Conservation (phyloP, 495 filamentous ascomycete genomes). For the Aspergillus incahuasiensis region DNA sequence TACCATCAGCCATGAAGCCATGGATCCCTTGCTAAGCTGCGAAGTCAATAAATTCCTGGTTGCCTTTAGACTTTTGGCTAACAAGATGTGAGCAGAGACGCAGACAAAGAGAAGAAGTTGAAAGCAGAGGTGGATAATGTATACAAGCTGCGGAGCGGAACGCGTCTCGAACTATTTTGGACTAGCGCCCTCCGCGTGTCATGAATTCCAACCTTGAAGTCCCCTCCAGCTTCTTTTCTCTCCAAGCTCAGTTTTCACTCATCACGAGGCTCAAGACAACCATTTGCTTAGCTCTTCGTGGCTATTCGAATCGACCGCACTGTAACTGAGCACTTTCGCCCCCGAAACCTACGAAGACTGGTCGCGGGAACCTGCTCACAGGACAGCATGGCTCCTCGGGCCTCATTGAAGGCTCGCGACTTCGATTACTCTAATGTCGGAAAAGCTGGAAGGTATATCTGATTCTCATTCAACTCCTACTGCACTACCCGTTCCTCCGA, state of each 20-base stretch:
- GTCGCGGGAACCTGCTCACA: conserved; percentile 1
- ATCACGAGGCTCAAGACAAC: not conserved
- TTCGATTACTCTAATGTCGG: conserved; percentile 62
- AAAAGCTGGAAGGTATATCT: conserved; percentile 54
- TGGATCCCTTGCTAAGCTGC: too few relatives aligned
- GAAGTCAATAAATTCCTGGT: too few relatives aligned
- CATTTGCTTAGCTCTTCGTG: not conserved
- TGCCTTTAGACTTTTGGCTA: too few relatives aligned
- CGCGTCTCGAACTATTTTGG: conserved; percentile 40
- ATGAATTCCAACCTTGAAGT: conserved; percentile 31
- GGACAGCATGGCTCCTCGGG: conserved; percentile 43
- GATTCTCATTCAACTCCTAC: not conserved
- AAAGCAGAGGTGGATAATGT: not conserved
- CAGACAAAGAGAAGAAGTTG: not conserved
- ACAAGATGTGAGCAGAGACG: not conserved
- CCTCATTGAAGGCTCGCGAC: conserved; percentile 48
- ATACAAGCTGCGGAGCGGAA: conserved; percentile 12
- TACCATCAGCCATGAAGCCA: too few relatives aligned
- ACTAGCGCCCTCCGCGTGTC: conserved; percentile 37
- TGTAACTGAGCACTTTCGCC: not conserved
- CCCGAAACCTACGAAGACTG: not conserved
- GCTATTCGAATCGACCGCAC: not conserved
- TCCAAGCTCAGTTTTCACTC: not conserved
- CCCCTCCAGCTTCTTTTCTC: not conserved
- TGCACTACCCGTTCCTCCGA: not conserved